These are phyloP conservation scores for Talaromyces marneffei DNA, from an alignment of 2,329 filamentous ascomycete species.

Conservation along the genomic window DNA sequence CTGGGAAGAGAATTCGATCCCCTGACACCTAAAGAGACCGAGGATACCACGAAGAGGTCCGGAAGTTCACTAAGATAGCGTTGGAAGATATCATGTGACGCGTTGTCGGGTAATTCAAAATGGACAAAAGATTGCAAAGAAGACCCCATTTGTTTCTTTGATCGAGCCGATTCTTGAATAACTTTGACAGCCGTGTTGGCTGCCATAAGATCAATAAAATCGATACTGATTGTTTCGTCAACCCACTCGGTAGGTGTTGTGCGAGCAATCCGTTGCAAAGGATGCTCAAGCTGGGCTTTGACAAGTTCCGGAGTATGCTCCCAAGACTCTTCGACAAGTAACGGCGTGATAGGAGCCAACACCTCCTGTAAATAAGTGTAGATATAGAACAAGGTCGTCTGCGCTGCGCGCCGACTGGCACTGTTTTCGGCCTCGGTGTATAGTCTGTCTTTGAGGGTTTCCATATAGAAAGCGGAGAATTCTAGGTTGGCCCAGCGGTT, in stretches of 20 bases:
- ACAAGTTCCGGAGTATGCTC: conserved; percentile 65
- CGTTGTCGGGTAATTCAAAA: conserved; percentile 24
- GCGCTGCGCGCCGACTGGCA: conserved; percentile 52
- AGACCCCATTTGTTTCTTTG: conserved; percentile 67
- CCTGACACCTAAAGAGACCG: conserved; percentile 47
- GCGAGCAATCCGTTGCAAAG: conserved; percentile 37
- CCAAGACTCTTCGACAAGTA: conserved; percentile 86
- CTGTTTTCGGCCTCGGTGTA: conserved; percentile 74
- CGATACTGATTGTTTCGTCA: conserved; percentile 45
- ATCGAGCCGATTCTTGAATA: conserved; percentile 67
- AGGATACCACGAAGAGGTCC: conserved; percentile 64
- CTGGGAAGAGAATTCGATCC: conserved; percentile 17
- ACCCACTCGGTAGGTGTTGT: conserved; percentile 30
- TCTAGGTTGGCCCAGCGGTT: conserved; percentile 78
- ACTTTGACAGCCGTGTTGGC: conserved; percentile 65
- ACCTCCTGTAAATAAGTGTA: conserved; percentile 69
- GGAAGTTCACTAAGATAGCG: conserved; percentile 48
- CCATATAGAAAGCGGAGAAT: conserved; percentile 89
- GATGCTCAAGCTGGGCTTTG: conserved; percentile 44
- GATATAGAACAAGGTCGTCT: conserved; percentile 55
- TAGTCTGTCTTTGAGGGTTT: conserved; percentile 82
- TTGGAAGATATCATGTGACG: conserved; percentile 22
- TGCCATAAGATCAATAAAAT: conserved; percentile 39
- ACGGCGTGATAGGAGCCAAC: conserved; percentile 72
- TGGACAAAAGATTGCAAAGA: conserved; percentile 71